Base-by-base conservation (phyloP, 2,329 filamentous ascomycete genomes). In the Aureobasidium sp. region DNA sequence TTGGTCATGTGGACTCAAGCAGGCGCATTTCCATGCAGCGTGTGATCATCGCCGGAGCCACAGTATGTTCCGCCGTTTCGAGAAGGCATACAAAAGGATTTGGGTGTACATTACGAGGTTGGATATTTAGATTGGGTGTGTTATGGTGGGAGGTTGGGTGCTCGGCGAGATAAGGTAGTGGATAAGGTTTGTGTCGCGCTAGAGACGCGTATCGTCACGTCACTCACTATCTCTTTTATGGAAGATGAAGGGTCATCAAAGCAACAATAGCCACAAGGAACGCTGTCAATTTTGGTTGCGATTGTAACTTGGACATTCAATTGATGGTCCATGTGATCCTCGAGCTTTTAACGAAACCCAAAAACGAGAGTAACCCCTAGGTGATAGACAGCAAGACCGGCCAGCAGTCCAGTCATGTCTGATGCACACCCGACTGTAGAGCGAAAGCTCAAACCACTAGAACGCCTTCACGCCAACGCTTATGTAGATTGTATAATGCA, bases 11-110 rank as follows among this genome's bases (percentile, higher is more conserved):
- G 42, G 14, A 34, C 25, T 21, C 16, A 25, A 41, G 32, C 30
- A 44, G 25, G 47, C 44, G 55, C 27, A 36, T 21, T 14, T 36
- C 49, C 21, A 34, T 59, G 44, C 44, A 41, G 34, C 44, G 44
- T 59, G 55, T 59, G 44, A 59, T 59, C 55, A 59, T 58, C 21
- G 5, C n/a, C 11, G 25, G 50, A 54, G 36, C 25, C 25, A 54
- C 36, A 41, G 25, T 41, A n/a, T 21, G 5, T 21, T 41, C n/a
- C 36, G 37, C 50, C 50, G 36, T 54, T 42, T 41, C 36, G 10
- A 21, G 3, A 54, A 41, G 14, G 50, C 14, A 21, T 41, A 30
- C 36, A 39, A 21, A 10, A 36, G 8, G 36, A 54, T 16, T 21
- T 10, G 11, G 9, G n/a, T 34, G 47, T 49, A 21, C 3, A 34